Base-by-base conservation (phyloP, 208 protist genomes). In the Acanthamoeba polyphaga region DNA sequence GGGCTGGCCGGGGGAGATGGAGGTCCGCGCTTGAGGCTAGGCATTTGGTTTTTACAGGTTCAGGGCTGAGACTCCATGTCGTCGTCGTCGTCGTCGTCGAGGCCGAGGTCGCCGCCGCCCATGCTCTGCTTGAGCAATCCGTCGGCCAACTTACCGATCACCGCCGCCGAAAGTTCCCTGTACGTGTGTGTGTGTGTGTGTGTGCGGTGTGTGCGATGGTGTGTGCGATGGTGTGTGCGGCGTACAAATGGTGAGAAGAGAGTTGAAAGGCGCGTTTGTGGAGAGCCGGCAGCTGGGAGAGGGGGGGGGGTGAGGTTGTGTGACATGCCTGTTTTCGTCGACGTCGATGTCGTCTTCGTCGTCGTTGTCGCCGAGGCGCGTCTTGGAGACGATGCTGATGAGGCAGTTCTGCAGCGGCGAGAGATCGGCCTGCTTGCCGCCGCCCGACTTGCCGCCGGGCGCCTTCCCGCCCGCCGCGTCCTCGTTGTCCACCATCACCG, bases 371-470 rank as follows among this genome's bases (percentile, higher is more conserved):
- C 22, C 32, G n/a, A 76, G 68, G 29, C 68, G 27, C 29, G 68
- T 76, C 68, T 76, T 76, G 68, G 68, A 76, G 32, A 76, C 68
- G 68, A 76, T 76, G 68, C 68, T 76, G 32, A 76, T 76, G 68
- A 76, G 68, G 68, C 68, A 76, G 68, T 76, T 76, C 32, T 76
- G 68, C 13, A 76, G 68, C 68, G 68, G 68, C 27, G 68, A 24
- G 22, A 76, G 32, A 32, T 76, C 68, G 32, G 68, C 68, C 68
- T 32, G 68, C 68, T 24, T 76, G 62, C 62, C 62, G 24, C n/a
- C 12, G 7, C 6, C 2, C 19, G 62, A 29, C n/a, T 76, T 76
- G 68, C 68, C 24, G 29, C 32, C 58, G 22, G 10, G 17, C 19
- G 19, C 58, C 58, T 64, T 64, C 9, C 58, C 58, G 19, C 13